These are phyloP conservation scores for Amanita thiersii DNA, from an alignment of 768 basidiomycete species.

Conservation along the genomic window DNA sequence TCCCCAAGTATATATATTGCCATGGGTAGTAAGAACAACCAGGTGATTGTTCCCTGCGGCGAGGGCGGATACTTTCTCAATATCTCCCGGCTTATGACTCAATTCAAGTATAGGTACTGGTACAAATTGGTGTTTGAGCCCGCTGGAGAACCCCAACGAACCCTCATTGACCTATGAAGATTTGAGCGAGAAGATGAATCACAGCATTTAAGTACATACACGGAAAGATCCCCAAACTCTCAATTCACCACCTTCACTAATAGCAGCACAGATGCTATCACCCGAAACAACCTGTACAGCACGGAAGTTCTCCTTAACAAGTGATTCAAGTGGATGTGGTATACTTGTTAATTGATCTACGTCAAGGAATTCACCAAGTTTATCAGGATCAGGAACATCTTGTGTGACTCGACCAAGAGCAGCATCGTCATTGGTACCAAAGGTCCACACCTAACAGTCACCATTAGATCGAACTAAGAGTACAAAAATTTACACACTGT, in stretches of 20 bases:
- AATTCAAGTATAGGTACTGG: constrained; percentile 57
- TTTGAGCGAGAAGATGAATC: constrained; percentile 5
- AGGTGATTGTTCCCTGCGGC: constrained; percentile 86
- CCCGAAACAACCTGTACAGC: constrained; percentile 79
- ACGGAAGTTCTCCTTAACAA: constrained; percentile 75
- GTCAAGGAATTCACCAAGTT: constrained; percentile 50
- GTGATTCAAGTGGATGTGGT: constrained; percentile 59
- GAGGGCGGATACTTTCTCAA: constrained; percentile 66
- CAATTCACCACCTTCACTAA: constrained; percentile 72
- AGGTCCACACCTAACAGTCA: constrained; percentile 68
- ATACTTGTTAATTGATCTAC: constrained; percentile 44
- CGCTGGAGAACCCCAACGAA: constrained; percentile 74
- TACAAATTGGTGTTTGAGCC: constrained; percentile 55
- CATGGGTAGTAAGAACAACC: constrained; percentile 80
- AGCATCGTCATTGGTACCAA: constrained; percentile 84
- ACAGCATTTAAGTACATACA: constrained; percentile 36
- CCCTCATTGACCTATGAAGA: constrained; percentile 60
- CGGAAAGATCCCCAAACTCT: constrained; percentile 88
- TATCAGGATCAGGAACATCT: constrained; percentile 49
- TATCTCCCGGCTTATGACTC: constrained; percentile 50
- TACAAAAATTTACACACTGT: constrained; percentile 47
- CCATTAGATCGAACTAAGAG: constrained; percentile 6
- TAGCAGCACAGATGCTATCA: constrained; percentile 82
- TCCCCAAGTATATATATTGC: constrained; percentile 85
- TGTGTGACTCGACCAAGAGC: constrained; percentile 76